Base-by-base conservation (phyloP, 2,329 filamentous ascomycete genomes). In the Mycosphaerelloides madeirae region DNA sequence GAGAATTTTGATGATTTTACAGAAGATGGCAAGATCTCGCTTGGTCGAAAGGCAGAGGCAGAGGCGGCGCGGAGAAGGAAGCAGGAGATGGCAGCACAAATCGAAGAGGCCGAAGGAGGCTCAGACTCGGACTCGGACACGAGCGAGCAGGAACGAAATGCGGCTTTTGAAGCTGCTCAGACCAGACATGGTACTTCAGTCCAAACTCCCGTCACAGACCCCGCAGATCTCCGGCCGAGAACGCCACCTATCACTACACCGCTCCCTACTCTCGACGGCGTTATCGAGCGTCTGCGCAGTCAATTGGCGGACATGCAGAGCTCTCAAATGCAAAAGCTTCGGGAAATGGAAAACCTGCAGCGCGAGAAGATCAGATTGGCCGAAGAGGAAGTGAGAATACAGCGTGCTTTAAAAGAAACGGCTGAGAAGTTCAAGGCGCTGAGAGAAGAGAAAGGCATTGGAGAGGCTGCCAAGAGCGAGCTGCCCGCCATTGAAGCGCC, bases 1-100 rank as follows among this genome's bases (percentile, higher is more conserved):
- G 93, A 97, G 68, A 90, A 89, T 0, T 97, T 95, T 56, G 91
- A 97, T 48, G 84, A 91, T 43, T 95, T 87, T 49, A 66, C 63
- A 57, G 87, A 60, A 45, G 58, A 95, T 61, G 88, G 86, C 7
- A 80, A 80, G 6, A 79, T 96, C 8, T 79, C 86, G 1, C 73
- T 96, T 0, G 87, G 89, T 28, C 81, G 77, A 50, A 86, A 85
- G 49, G 88, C 88, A 0, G 87, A 93, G 66, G 80, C 78, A 15
- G 86, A 88, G 55, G 83, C 77, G 35, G 66, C 78, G 38, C 77
- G 76, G 34, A 79, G 42, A 28, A 41, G 86, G 22, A 80, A 86
- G 22, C 78, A 81, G 44, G 82, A 89, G 56, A 96, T 96, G 78
- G 85, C 83, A 0, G 82, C 86, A 29, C 75, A 95, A 53, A 96